Percentiles rank a stretch among this genome's conserved stretches.
Evolutionary conservation across 2,329 filamentous ascomycete species (phyloP).

Genomic region (Alternaria triticimaculans): DNA sequence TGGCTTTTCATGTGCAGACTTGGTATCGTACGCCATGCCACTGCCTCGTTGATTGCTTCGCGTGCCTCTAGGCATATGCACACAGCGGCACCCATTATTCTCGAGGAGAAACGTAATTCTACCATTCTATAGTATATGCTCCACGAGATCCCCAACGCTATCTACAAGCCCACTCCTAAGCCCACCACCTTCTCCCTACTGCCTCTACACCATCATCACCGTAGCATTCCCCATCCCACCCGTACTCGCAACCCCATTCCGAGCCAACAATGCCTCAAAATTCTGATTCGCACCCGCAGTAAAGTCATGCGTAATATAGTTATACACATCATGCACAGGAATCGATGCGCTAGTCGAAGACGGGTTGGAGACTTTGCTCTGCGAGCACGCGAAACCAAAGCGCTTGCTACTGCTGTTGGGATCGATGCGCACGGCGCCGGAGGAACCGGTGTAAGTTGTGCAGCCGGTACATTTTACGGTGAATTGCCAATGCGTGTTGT

Average conservation of each 20-base stretch:
- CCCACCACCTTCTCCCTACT: background rate
- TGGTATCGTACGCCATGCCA: background rate
- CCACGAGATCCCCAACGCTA: background rate
- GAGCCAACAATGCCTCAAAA: constrained; percentile 29
- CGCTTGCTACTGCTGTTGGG: constrained; percentile 25
- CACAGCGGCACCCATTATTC: background rate
- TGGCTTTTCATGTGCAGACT: background rate
- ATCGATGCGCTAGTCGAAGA: constrained; percentile 29
- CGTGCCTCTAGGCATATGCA: background rate
- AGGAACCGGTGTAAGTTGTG: constrained; percentile 29
- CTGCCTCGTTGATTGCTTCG: background rate
- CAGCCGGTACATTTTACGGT: constrained; percentile 41
- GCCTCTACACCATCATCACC: background rate
- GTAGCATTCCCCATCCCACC: background rate
- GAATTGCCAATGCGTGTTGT: constrained; percentile 42
- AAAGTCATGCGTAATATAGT: constrained; percentile 42
- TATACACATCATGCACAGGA: constrained; percentile 36
- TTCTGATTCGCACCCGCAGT: constrained; percentile 30
- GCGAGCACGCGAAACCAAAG: constrained; percentile 34
- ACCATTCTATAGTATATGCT: background rate
- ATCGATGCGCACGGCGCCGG: constrained; percentile 24
- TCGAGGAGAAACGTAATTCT: background rate
- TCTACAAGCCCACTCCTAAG: background rate
- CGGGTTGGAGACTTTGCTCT: constrained; percentile 27
- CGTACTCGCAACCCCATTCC: constrained; percentile 27